A percentile compares a stretch with the other conserved stretches of the same genome.
Evolutionary conservation across 2,329 filamentous ascomycete species (phyloP).

Genomic region (Fusarium torulosum): DNA sequence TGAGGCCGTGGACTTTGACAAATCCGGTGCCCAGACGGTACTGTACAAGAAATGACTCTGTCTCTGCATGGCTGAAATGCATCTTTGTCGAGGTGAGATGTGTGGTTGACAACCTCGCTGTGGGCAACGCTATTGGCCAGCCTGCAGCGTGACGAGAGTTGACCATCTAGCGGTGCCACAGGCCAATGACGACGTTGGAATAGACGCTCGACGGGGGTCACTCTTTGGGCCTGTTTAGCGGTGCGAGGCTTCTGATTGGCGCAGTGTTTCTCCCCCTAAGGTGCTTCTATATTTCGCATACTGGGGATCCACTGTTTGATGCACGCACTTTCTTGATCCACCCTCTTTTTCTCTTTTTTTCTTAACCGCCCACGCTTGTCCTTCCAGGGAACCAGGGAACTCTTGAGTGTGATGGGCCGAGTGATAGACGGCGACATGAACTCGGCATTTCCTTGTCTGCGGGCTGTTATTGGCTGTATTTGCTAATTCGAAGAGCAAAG

Average conservation of each 20-base stretch:
- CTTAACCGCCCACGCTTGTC: slow-evolving; percentile 46
- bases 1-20: too few species aligned
- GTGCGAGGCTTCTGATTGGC: slow-evolving; percentile 24
- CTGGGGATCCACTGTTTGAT: slow-evolving; percentile 7
- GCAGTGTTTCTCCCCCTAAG: slow-evolving; percentile 26
- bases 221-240: slow-evolving; percentile 32
- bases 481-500: slow-evolving; percentile 5
- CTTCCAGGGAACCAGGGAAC: slow-evolving; percentile 9
- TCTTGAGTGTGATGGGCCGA: slow-evolving; percentile 38
- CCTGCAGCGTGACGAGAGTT: slow-evolving; percentile 44
- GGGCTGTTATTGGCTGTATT: slow-evolving; percentile 35
- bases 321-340: slow-evolving; percentile 42
- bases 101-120: slow-evolving; percentile 18
- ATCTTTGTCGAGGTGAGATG: slow-evolving; percentile 18
- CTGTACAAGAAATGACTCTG: slow-evolving; percentile 12
- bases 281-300: slow-evolving; percentile 41
- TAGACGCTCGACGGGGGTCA: slow-evolving; percentile 42
- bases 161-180: slow-evolving; percentile 40
- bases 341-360: background rate
- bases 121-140: slow-evolving; percentile 35
- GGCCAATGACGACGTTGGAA: slow-evolving; percentile 41
- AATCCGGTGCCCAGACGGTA: too few species aligned
- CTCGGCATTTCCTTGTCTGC: slow-evolving; percentile 40
- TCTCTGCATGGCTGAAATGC: slow-evolving; percentile 38
- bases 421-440: slow-evolving; percentile 39